Evolutionary conservation across 805 yeast genomes (phyloP), one percentile per base, ranked within the genome.

Genomic region (Pichia phayaonensis): DNA sequence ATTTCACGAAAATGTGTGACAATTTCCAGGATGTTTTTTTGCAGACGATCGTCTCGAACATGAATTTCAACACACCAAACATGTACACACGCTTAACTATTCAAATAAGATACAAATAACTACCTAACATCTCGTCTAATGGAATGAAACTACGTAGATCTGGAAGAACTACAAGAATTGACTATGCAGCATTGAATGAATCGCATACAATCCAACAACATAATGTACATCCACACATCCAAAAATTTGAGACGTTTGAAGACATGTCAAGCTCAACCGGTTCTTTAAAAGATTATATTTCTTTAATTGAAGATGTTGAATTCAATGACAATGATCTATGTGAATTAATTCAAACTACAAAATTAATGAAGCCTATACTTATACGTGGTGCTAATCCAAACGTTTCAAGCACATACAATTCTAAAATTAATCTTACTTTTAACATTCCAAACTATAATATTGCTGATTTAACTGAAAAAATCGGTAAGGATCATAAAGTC

Each of bases 171-270:
- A 66, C 71, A n/a, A 72, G 73, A 47, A 76, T 90, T 43, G 95
- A 89, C 61, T 89, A 89, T 60, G 81, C 79, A 11, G 94, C 95
- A 0, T 69, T 89, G 57, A 79, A 89, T 62, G 84, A 82, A 49
- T 95, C 96, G 6, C 84, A 81, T 38, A 63, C 71, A 71, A 73
- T 63, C 64, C 70, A 68, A 53, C 71, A 75, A 40, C 62, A 68
- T 31, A 79, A 79, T 57, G 75, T 77, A 11, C 95, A 86, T 60
- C 83, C 80, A 2, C 82, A 79, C 68, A 78, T 65, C 54, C 58
- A 39, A 43, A 51, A 44, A 61, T 73, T 65, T 50, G 40, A 54
- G n/a, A 60, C 42, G 4, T 40, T 34, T 20, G 20, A 34, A 34
- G 20, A 34, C 4, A n/a, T 34, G 7, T 34, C 38, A 34, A 34